These are phyloP conservation scores for Coemansia sp. DNA, from an alignment of 371 early-diverging fungal genomes.

Conservation along the genomic window DNA sequence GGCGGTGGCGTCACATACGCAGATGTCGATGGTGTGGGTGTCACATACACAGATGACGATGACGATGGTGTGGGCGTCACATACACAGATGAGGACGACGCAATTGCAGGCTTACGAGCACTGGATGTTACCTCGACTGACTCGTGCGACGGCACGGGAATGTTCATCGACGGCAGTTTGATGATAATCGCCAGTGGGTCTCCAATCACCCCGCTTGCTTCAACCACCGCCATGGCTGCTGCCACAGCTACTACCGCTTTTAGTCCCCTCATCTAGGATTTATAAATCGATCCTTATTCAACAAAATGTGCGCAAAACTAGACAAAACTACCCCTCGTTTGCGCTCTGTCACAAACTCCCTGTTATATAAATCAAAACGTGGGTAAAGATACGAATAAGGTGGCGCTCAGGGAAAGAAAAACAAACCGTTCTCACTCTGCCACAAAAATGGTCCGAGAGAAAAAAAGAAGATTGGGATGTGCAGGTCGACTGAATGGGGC, in stretches of 20 bases:
- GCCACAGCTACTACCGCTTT: background rate
- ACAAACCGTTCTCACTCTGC: no score
- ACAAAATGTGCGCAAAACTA: background rate
- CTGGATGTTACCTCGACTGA: background rate
- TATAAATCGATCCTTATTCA: background rate
- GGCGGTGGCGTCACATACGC: background rate
- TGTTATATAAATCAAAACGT: no score
- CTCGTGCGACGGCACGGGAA: background rate
- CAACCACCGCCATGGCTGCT: background rate
- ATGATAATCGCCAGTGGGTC: constrained; percentile 26
- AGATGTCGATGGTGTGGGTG: background rate
- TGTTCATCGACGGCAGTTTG: background rate
- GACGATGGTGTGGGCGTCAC: background rate
- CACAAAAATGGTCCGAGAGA: no score
- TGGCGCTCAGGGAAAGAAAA: no score
- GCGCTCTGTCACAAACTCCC: no score
- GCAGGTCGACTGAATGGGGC: no score
- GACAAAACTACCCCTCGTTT: background rate
- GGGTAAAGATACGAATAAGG: no score
- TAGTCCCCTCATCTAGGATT: background rate
- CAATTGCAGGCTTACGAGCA: background rate
- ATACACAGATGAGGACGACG: background rate
- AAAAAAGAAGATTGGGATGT: no score
- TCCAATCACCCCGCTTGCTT: background rate
- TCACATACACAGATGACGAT: background rate